Evolutionary conservation across 148 eudicot species (phyloP), one percentile per base, ranked within the genome.

Genomic region (Vaccinium corymbosum): DNA sequence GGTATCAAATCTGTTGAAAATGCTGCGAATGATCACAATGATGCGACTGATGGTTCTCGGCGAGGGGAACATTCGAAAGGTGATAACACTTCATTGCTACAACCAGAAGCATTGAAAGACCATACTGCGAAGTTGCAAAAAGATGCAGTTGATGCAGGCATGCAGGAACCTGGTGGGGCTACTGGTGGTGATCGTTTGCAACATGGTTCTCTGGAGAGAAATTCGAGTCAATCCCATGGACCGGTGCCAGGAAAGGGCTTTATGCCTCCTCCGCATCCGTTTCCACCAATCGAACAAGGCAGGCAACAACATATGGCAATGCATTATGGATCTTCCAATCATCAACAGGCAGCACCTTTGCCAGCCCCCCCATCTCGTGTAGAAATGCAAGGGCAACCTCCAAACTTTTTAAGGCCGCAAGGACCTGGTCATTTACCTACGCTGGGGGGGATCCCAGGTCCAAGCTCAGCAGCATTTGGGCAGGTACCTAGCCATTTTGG

Each of bases 401-500:
- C 56, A 27, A 83, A 83, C 49, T 83, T 87, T 56, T 80, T 88
- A 57, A 89, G 91, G 88, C 93, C 93, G 73, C 95, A 90, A 86
- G 98, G 94, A 81, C 92, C 92, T 73, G 91, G 89, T 46, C 84
- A 78, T 73, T 73, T 88, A 50, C 89, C 88, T 75, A 85, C 51
- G 55, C 78, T 89, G 11, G 87, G 85, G n/a, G 89, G 85, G 15
- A 55, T 82, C 57, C 85, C 81, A 19, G 92, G 89, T 81, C 85
- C 89, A 61, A 87, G 87, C 53, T 77, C 89, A 55, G 49, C 87
- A 68, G 87, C 85, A 42, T 83, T 85, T 85, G 94, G 83, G 38
- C 82, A 86, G 82, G 90, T 86, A 76, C 83, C 92, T 80, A 86
- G 86, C 76, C 80, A 87, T 83, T 46, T 81, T 79, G 90, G 87